These are phyloP conservation scores for Chaetomium sp. DNA, from an alignment of 2,329 filamentous ascomycete genomes.

Conservation along the genomic window DNA sequence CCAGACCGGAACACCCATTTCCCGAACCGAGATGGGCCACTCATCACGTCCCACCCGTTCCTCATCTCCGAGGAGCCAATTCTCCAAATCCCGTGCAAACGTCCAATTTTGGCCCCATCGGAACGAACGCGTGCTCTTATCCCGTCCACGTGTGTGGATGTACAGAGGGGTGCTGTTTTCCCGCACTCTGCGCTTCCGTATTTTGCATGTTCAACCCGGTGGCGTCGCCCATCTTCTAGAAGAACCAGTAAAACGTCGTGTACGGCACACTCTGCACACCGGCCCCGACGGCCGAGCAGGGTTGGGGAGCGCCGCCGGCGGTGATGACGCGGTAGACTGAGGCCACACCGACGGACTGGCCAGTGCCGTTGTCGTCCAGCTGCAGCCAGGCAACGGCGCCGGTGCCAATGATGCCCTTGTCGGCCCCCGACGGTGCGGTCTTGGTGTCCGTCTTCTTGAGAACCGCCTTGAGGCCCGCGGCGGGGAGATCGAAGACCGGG, in stretches of 20 bases:
- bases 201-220: not conserved
- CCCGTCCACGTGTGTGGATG: no score
- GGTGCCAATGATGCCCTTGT: constrained; percentile 40
- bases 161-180: not conserved
- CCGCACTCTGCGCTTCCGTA: not conserved
- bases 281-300: constrained; percentile 36
- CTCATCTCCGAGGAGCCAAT: no score
- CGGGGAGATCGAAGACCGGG: constrained; percentile 55
- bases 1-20: no score
- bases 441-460: constrained; percentile 44
- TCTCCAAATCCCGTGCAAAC: no score
- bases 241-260: constrained; percentile 54
- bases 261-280: constrained; percentile 48
- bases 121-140: no score
- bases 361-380: constrained; percentile 32
- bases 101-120: no score
- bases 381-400: constrained; percentile 51
- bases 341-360: constrained; percentile 34
- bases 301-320: constrained; percentile 41
- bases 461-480: constrained; percentile 35
- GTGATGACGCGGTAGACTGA: constrained; percentile 50
- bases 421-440: constrained; percentile 44
- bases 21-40: no score
- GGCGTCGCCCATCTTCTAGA: constrained; percentile 17
- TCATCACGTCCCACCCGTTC: no score